Evolutionary conservation across 2,329 filamentous ascomycete genomes (phyloP), one percentile per base, ranked within the genome.

Genomic region (Boeremia lycopersici): DNA sequence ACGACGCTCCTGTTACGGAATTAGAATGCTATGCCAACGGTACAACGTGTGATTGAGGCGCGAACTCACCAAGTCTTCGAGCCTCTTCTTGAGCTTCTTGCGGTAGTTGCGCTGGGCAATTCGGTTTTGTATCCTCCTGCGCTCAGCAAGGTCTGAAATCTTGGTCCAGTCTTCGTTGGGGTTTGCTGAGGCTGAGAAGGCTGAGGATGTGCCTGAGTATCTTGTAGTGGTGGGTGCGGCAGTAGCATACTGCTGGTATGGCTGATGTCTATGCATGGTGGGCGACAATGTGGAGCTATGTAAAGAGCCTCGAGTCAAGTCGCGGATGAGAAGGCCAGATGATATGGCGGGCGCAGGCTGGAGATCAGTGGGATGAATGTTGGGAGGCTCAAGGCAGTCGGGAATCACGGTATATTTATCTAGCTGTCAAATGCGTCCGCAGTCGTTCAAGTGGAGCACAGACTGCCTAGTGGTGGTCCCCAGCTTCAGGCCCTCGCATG

Each of bases 151-250:
- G 77, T 98, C 93, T 53, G 93, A 96, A 75, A 98, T 96, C 86
- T 97, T 96, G 73, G 93, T 97, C 93, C 93, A 98, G 80, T 98
- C 93, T 79, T 98, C 93, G 72, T 97, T 93, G 50, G 93, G 90
- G 76, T 96, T 96, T 68, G 93, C 93, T 61, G 91, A 96, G 69
- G 89, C 89, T 78, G 91, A 96, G 82, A 96, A 96, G 67, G 93
- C 93, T 78, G 91, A 96, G 80, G 91, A 96, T 59, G 90, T 96
- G 74, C 88, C 88, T 68, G 89, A 88, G 72, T 91, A 88, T 74
- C 89, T 86, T 56, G 77, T 70, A 60, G 76, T 66, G 67, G 73
- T 70, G 73, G 73, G 62, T 57, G 75, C 58, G 64, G 73, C 66
- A 53, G 74, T 68, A 60, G 67, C 61, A 62, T 77, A 78, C 67